Percentiles rank a stretch among this genome's conserved stretches.
phyloP scores from a whole-genome alignment of 2,329 filamentous ascomycete species.

The Alternaria consortialis region DNA sequence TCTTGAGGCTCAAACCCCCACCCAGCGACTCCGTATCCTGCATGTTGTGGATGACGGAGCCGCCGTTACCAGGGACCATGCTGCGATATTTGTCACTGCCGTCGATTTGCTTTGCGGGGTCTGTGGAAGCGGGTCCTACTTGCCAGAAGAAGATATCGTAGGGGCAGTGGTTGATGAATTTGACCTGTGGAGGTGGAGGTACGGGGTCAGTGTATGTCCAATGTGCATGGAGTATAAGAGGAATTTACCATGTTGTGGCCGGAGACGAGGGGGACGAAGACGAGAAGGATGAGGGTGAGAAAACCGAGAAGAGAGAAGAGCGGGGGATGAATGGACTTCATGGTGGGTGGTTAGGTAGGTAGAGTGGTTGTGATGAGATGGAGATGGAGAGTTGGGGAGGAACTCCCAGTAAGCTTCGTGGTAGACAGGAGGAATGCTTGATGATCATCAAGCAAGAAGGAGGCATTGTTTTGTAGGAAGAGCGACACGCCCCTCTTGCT shows the following conservation, averaged over 20 bases:
- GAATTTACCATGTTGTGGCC: constrained; percentile 20
- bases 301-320: neutral
- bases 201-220: neutral
- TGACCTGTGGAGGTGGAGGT: constrained; percentile 6
- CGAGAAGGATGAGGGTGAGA: neutral
- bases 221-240: no score
- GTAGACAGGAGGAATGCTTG: neutral
- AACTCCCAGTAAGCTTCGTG: neutral
- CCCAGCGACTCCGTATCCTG: constrained; percentile 7
- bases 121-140: constrained; percentile 14
- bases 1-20: constrained; percentile 32
- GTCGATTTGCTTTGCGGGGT: neutral
- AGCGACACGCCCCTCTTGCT: neutral
- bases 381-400: neutral
- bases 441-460: neutral
- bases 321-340: neutral
- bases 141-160: constrained; percentile 34
- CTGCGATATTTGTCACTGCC: constrained; percentile 18
- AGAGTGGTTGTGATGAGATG: neutral
- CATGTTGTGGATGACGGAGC: constrained; percentile 22
- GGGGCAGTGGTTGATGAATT: constrained; percentile 35
- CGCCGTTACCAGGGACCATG: constrained; percentile 18
- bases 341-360: neutral
- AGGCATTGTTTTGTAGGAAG: neutral
- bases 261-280: neutral